Base-by-base conservation (phyloP, 352 stramenopile species). In the Phytopythium vexans region DNA sequence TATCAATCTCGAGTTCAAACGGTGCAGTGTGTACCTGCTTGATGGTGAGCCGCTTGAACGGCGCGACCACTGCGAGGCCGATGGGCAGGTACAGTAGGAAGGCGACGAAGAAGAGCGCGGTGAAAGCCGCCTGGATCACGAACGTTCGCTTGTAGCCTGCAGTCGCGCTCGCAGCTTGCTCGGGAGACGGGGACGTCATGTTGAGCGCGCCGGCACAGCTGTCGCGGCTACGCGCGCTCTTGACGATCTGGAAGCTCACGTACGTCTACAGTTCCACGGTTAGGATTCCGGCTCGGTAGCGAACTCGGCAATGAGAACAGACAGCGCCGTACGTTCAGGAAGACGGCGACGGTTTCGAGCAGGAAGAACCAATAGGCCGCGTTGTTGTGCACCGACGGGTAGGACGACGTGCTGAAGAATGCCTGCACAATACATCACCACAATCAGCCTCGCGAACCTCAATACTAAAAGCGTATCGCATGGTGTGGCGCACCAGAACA, bases 61-160 rank as follows among this genome's bases (percentile, higher is more conserved):
- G 41, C 36, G 73, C 62, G 41, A 79, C 62, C 10, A 88, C 41
- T 0, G 74, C 70, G 14, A 88, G 54, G 4, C 77, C 77, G 37
- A 90, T 67, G n/a, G 79, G 79, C 21, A 90, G 63, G 37, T 88
- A 90, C 3, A 90, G 52, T 57, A 90, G 31, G 42, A 90, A 90
- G 6, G 68, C 77, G 45, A 86, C 62, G 48, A 82, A 77, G 56
- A 90, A 90, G 41, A 87, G 56, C 8, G 35, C 43, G 2, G 66
- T 64, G 37, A 58, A 79, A 15, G 60, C 58, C 1, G 62, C n/a
- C 41, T 85, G 74, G 36, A 77, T 56, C 56, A 54, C 52, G 36
- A 74, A 71, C 40, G 71, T 81, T 11, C 60, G 54, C 16, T 60
- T 27, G 21, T 27, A 27, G 21, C 21, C 21, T 2, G 21, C 21